Base-by-base conservation (phyloP, 225 moss, liverwort and hornwort species). In the Polytrichum formosum region DNA sequence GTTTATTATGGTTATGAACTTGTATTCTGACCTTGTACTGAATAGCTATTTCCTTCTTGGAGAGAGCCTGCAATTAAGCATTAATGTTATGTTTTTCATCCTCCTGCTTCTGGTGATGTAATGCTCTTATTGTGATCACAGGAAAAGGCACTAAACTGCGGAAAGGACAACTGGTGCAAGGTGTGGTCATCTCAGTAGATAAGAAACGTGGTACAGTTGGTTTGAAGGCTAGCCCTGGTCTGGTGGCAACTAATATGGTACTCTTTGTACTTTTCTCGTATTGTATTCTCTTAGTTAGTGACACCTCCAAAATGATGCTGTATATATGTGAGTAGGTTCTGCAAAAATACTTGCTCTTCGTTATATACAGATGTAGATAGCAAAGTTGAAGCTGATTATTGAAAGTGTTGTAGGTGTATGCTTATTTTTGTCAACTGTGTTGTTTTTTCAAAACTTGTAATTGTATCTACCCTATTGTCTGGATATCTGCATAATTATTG, bases 101-200 rank as follows among this genome's bases (percentile, higher is more conserved):
- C 46, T 46, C 13, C 13, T 46, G 46, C 46, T 46, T 46, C 65
- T 65, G 65, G 5, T 31, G 18, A 53, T 35, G 56, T 61, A 56
- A 64, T 76, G 54, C 25, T 66, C 66, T 26, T 70, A 61, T 81
- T 71, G 55, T 80, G 72, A 68, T 72, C 53, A 56, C 87, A 94
- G 97, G 87, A 67, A 81, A 77, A 46, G 86, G 79, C 31, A 64
- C 82, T 67, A 86, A 76, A 63, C 75, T 94, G 77, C 85, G 76
- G 30, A 84, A 70, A 75, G 94, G 98, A 54, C 98, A 99, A 75
- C 75, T 93, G 56, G 82, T 99, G 64, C 87, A 87, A 77, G 91
- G 98, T 75, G 85, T 94, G 29, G 91, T 93, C 6, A 71, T 87
- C 46, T 86, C 88, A 62, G 87, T 94, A 67, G 92, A 99, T 78